Conservation (phyloP, 371 early-diverging fungal species). For the Rhizopus delemar region DNA sequence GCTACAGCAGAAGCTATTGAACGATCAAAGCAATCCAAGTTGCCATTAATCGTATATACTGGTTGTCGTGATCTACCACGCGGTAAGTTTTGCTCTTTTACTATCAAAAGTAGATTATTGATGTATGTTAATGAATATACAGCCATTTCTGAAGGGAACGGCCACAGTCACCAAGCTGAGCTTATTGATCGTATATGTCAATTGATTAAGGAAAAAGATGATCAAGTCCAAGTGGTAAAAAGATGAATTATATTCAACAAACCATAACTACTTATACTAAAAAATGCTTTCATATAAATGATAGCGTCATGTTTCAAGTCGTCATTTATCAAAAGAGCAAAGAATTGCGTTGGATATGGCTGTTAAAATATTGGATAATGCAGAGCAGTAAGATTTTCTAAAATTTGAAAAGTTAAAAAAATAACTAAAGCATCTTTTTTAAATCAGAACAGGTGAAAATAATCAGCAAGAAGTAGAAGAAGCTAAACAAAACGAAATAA, state of each 20-base stretch:
- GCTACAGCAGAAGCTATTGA: conserved; percentile 9
- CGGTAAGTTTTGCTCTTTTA: conserved; percentile 9
- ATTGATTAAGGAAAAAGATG: conserved; percentile 1
- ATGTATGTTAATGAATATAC: background rate
- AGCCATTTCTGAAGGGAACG: conserved; percentile 14
- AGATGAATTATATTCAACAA: background rate
- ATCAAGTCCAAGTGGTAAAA: conserved; percentile 18
- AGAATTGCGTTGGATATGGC: conserved; percentile 16
- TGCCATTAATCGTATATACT: conserved; percentile 12
- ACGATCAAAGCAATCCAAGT: background rate
- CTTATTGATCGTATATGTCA: conserved; percentile 7
- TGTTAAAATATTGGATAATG: background rate
- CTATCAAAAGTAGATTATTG: background rate
- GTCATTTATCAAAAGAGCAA: conserved; percentile 13
- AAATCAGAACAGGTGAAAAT: background rate
- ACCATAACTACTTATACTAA: too few relatives aligned
- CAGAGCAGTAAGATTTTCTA: background rate
- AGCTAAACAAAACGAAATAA: too few relatives aligned
- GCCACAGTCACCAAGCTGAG: background rate
- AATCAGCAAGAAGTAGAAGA: background rate
- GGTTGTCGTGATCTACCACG: conserved; percentile 19
- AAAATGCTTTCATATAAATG: background rate
- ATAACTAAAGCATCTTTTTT: background rate
- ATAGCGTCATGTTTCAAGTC: conserved; percentile 17
- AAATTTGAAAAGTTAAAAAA: background rate